A percentile compares a stretch with the other conserved stretches of the same genome.
Conservation (phyloP, 441 rosid species). For the Adansonia gregorii region DNA sequence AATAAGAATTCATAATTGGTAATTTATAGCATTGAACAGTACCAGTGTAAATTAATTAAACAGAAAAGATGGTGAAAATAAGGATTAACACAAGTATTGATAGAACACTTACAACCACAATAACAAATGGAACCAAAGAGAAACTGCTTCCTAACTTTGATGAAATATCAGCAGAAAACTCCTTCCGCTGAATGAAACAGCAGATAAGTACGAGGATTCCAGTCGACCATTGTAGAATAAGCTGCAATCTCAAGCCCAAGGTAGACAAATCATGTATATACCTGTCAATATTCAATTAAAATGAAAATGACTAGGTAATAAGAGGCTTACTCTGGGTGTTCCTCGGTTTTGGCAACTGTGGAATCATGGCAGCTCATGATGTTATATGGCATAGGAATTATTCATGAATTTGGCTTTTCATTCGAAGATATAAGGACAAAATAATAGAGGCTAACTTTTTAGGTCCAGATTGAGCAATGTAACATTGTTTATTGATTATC, state of each 20-base stretch:
- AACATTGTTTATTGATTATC: not conserved
- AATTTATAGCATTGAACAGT: not conserved
- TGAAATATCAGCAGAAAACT: slow-evolving; percentile 66
- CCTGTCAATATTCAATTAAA: slow-evolving; percentile 54
- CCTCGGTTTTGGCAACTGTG: slow-evolving; percentile 38
- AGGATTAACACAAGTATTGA: slow-evolving; percentile 3
- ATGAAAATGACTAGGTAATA: slow-evolving; percentile 41
- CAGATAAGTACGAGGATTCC: slow-evolving; percentile 89
- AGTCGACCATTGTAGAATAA: slow-evolving; percentile 86
- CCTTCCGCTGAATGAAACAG: slow-evolving; percentile 79
- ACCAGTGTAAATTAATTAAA: not conserved
- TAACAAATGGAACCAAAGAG: slow-evolving; percentile 78
- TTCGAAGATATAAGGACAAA: not conserved
- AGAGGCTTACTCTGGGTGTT: slow-evolving; percentile 40
- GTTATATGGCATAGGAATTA: slow-evolving; percentile 18
- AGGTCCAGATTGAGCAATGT: not conserved
- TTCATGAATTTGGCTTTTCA: slow-evolving; percentile 17
- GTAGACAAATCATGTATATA: slow-evolving; percentile 47
- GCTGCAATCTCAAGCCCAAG: slow-evolving; percentile 87
- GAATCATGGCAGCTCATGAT: slow-evolving; percentile 20
- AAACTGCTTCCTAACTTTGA: slow-evolving; percentile 94
- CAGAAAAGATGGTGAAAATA: not conserved
- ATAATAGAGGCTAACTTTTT: not conserved
- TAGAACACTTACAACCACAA: slow-evolving; percentile 73
- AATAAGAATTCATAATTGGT: not conserved